Conservation (phyloP, 495 filamentous ascomycete species). For the Jackrogersella multiformis region DNA sequence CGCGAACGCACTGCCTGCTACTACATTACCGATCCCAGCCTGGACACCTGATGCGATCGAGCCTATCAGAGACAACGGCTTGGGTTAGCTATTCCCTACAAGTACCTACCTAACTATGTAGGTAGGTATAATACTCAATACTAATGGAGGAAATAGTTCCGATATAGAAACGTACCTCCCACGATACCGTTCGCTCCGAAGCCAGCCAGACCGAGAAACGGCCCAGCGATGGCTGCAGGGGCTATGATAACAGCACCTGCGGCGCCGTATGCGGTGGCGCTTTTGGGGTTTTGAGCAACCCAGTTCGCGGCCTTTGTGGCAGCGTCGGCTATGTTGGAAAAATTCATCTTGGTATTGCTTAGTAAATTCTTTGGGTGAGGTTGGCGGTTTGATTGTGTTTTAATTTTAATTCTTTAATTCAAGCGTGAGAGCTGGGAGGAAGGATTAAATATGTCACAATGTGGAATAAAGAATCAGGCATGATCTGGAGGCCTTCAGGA, state of each 20-base stretch:
- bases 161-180: slow-evolving; percentile 11
- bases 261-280: neutral
- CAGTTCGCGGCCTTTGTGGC: neutral
- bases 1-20: slow-evolving; percentile 27
- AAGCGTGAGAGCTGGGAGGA: too few species aligned
- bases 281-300: slow-evolving; percentile 8
- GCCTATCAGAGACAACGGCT: neutral
- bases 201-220: slow-evolving; percentile 4
- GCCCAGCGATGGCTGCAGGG: slow-evolving; percentile 6
- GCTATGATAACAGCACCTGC: slow-evolving; percentile 4
- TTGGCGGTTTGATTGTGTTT: neutral
- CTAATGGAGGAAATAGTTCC: neutral
- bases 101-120: too few species aligned
- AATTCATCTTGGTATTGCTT: neutral
- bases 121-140: neutral
- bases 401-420: neutral
- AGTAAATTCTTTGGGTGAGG: neutral
- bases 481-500: too few species aligned
- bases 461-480: too few species aligned
- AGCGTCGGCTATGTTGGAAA: neutral
- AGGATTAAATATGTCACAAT: too few species aligned
- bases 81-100: too few species aligned
- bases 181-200: slow-evolving; percentile 16
- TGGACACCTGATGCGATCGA: slow-evolving; percentile 36
- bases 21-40: slow-evolving; percentile 30